Percentiles rank a stretch among this genome's conserved stretches.
These are phyloP conservation scores for Termitomyces bulborhizus DNA, from an alignment of 768 basidiomycete species.

Conservation along the genomic window DNA sequence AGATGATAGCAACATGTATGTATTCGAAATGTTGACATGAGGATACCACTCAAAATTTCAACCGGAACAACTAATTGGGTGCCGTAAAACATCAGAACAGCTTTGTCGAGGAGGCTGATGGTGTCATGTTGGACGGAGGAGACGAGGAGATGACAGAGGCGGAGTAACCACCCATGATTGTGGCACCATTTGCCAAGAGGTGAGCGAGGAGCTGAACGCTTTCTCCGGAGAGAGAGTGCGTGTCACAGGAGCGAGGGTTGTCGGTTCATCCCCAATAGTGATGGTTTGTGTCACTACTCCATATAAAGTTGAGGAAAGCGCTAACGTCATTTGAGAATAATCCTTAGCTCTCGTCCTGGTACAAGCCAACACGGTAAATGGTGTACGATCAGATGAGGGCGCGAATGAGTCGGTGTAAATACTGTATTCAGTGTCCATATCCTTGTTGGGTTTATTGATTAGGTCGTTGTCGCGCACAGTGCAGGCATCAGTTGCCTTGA, in stretches of 20 bases:
- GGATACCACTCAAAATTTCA: too few species aligned
- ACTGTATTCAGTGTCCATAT: background rate
- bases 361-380: background rate
- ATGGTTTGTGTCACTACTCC: constrained; percentile 27
- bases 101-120: too few species aligned
- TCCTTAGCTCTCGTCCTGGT: background rate
- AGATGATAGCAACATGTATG: too few species aligned
- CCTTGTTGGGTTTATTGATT: background rate
- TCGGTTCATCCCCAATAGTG: constrained; percentile 17
- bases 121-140: background rate
- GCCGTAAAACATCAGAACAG: too few species aligned
- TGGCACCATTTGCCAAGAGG: constrained; percentile 22
- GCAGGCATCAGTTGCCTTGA: constrained; percentile 39
- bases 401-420: background rate
- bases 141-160: background rate
- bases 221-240: constrained; percentile 36
- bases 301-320: background rate
- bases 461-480: background rate
- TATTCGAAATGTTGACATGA: too few species aligned
- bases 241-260: constrained; percentile 29
- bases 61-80: too few species aligned
- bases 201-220: constrained; percentile 35
- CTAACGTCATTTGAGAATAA: constrained; percentile 3
- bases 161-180: constrained; percentile 6
- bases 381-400: background rate